Base-by-base conservation (phyloP, 2,329 filamentous ascomycete genomes). In the Grosmannia huntii region DNA sequence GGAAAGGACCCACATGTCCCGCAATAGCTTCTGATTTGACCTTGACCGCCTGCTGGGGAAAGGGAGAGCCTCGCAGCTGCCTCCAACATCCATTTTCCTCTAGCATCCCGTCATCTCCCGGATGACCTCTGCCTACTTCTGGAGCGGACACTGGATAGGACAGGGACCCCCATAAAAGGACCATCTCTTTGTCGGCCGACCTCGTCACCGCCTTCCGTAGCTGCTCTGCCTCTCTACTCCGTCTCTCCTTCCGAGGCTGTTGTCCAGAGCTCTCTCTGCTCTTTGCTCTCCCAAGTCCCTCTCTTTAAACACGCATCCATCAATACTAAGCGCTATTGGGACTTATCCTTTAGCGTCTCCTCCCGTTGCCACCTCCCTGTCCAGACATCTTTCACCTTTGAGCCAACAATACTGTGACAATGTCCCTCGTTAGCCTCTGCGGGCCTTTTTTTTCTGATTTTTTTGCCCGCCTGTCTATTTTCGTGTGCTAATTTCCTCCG, bases 241-340 rank as follows among this genome's bases (percentile, higher is more conserved):
- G 16, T 33, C 44, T 50, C 31, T 41, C 41, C 23, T 25, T 46
- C 21, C 19, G n/a, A n/a, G 16, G 9, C 50, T 14, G 28, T 53
- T 53, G 31, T 57, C 28, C n/a, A n/a, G n/a, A n/a, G 19, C 51
- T 12, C 14, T 46, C 46, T 54, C n/a, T n/a, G n/a, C n/a, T n/a
- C n/a, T n/a, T n/a, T n/a, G n/a, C n/a, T n/a, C n/a, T n/a, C n/a
- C n/a, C n/a, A n/a, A n/a, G n/a, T n/a, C n/a, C n/a, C n/a, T n/a
- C n/a, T n/a, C n/a, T n/a, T n/a, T n/a, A n/a, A n/a, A n/a, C n/a
- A n/a, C n/a, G n/a, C n/a, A n/a, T n/a, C n/a, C n/a, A n/a, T n/a
- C n/a, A n/a, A n/a, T n/a, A n/a, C n/a, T n/a, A n/a, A 33, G 25
- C 58, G 58, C 58, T 60, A 60, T 60, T 60, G 51, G 41, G 16